Evolutionary conservation across 73 alveolate species (phyloP), one percentile per base, ranked within the genome.

Genomic region (Blepharisma japonicum): DNA sequence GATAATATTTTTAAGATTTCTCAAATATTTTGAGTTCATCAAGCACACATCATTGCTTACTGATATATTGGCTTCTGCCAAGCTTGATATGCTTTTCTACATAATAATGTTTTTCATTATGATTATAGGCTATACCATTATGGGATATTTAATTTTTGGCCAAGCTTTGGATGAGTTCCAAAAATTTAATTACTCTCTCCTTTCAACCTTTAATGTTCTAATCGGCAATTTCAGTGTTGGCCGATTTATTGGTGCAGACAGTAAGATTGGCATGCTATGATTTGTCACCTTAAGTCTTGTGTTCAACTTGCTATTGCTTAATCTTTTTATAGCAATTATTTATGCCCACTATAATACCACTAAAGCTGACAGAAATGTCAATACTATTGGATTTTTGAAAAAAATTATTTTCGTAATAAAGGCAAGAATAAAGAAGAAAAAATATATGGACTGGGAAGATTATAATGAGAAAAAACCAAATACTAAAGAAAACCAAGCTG

Each of bases 321-420:
- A 85, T 56, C 81, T 85, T 88, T 85, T 85, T 48, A 72, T 80
- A n/a, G 88, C 92, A 7, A 85, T 85, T 51, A 80, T 85, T 21
- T 77, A 50, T 21, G 88, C 85, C 2, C 87, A 79, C 47, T 71
- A 71, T 56, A 55, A 81, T 8, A 67, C 68, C 39, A 48, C 54
- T 45, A 42, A 81, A 42, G 47, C 74, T 45, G 70, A 81, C 27
- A 55, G 77, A 14, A 61, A 45, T 6, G 87, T 39, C n/a, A 23
- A 45, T 3, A 71, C 74, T 53, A 6, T 53, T 53, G 67, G 67
- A 14, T 53, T 53, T 53, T 53, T 53, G 27, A 53, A 53, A 53
- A 53, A 53, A 53, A 53, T 53, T 20, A 14, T 11, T 11, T 14
- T 11, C 5, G 67, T 53, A 53, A 53, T 53, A 14, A 53, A 53